Evolutionary conservation across 2,329 filamentous ascomycete genomes (phyloP).

Genomic region (Aquanectria penicillioides): DNA sequence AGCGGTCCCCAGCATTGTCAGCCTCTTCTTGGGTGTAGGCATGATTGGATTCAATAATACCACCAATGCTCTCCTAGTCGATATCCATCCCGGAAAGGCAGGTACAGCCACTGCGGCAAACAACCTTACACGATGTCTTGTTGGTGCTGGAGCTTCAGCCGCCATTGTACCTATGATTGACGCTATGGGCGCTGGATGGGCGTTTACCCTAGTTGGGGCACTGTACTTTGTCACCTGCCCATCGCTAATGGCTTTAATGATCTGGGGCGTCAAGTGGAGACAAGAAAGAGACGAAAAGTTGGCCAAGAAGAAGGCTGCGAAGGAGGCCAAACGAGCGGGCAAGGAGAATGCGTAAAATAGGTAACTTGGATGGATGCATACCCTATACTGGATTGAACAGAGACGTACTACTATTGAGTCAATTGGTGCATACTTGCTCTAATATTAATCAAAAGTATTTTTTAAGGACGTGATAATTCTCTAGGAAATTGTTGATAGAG

Average conservation of each 20-base stretch:
- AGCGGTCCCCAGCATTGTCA: conserved; percentile 58
- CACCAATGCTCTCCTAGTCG: conserved; percentile 62
- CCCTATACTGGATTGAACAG: no score
- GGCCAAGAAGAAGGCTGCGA: conserved; percentile 32
- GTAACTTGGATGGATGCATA: no score
- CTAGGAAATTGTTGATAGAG: no score
- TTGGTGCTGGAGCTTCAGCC: conserved; percentile 64
- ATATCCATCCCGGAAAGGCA: conserved; percentile 63
- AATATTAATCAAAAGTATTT: no score
- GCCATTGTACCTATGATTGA: conserved; percentile 63
- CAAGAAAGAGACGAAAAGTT: conserved; percentile 43
- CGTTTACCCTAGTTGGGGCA: conserved; percentile 59
- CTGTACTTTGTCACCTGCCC: conserved; percentile 54
- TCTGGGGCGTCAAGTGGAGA: conserved; percentile 56
- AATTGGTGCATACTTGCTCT: no score
- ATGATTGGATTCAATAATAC: conserved; percentile 66
- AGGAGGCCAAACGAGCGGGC: conserved; percentile 1
- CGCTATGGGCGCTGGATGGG: conserved; percentile 61
- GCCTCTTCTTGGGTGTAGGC: conserved; percentile 57
- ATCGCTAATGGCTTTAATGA: conserved; percentile 53
- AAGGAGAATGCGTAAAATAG: no score
- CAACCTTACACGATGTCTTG: conserved; percentile 64
- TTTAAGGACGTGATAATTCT: no score
- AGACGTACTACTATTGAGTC: no score
- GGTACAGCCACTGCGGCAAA: conserved; percentile 66